Evolutionary conservation across 768 basidiomycete species (phyloP), one percentile per base, ranked within the genome.

Genomic region (Hericium erinaceus): DNA sequence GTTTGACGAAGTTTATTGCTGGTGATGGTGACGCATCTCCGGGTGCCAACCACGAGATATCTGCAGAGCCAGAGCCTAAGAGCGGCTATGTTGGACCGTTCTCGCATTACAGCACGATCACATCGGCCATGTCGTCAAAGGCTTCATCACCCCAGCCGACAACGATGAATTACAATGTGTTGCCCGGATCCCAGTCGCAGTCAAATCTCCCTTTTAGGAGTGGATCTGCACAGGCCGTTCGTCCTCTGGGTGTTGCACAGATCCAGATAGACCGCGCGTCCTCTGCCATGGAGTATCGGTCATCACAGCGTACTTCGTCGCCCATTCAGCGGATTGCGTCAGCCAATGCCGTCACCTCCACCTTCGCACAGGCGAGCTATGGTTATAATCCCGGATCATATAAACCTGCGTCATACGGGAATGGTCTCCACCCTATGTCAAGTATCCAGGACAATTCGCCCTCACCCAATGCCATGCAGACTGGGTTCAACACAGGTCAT

Each of bases 1-100:
- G 89, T 16, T 82, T 99, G 66, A 92, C 92, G 15, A 95, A 95
- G 67, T 85, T 99, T 64, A 93, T 99, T 59, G 91, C 95, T 9
- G 97, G 95, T 2, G 94, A 97, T 54, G 80, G 77, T n/a, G 88
- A 88, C 40, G 68, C 73, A 10, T 63, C 70, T 24, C 66, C 71
- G 0, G 60, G 58, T 7, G 64, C 70, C 13, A 56, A 58, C 22
- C 57, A 59, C 12, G 54, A 61, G n/a, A 58, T 52, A n/a, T 73
- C 74, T 15, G 70, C 79, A 11, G 65, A 68, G 6, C 69, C 69
- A 12, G 75, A 72, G 39, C 33, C 33, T 10, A 75, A 75, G 28
- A 66, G 39, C 38, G 70, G 75, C 6, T 77, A 76, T 64, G 71
- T 80, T 5, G 95, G 95, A 4, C 91, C 95, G 8, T 98, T 98